These are phyloP conservation scores for Mycena kentingensis DNA, from an alignment of 768 basidiomycete genomes.

Conservation along the genomic window DNA sequence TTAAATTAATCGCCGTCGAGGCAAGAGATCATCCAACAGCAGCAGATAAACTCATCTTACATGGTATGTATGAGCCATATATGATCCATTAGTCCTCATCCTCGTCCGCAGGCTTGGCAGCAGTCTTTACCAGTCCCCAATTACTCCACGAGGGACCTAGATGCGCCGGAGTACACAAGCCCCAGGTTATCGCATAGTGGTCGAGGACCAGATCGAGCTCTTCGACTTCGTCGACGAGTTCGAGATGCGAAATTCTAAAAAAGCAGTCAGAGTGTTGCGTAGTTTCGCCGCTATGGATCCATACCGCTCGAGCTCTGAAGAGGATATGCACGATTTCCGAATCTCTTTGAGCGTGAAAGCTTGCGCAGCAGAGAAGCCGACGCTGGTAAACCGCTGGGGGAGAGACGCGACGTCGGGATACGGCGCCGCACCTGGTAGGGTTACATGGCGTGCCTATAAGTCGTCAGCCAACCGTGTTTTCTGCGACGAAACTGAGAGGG, in stretches of 20 bases:
- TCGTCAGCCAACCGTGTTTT: slow-evolving; percentile 6
- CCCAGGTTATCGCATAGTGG: slow-evolving; percentile 92
- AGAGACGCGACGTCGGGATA: slow-evolving; percentile 62
- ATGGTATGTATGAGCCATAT: too few relatives aligned
- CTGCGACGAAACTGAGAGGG: slow-evolving; percentile 3
- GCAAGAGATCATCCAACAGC: too few relatives aligned
- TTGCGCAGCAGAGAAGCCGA: too few relatives aligned
- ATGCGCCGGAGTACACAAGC: slow-evolving; percentile 24
- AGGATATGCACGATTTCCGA: too few relatives aligned
- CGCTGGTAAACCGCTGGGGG: slow-evolving; percentile 24
- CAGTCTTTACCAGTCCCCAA: slow-evolving; percentile 13
- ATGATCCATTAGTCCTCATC: slow-evolving; percentile 7
- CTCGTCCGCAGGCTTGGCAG: background rate
- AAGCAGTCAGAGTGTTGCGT: background rate
- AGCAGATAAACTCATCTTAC: too few relatives aligned
- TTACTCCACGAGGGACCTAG: background rate
- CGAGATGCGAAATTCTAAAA: slow-evolving; percentile 72
- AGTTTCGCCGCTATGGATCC: too few relatives aligned
- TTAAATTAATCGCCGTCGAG: too few relatives aligned
- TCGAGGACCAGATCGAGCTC: slow-evolving; percentile 87
- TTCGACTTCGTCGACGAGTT: slow-evolving; percentile 92
- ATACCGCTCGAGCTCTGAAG: too few relatives aligned
- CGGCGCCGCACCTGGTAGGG: slow-evolving; percentile 70
- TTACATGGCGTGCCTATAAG: slow-evolving; percentile 65
- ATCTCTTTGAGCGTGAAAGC: too few relatives aligned